Evolutionary conservation across 2,329 filamentous ascomycete species (phyloP).

Genomic region (Monosporascus sp.): DNA sequence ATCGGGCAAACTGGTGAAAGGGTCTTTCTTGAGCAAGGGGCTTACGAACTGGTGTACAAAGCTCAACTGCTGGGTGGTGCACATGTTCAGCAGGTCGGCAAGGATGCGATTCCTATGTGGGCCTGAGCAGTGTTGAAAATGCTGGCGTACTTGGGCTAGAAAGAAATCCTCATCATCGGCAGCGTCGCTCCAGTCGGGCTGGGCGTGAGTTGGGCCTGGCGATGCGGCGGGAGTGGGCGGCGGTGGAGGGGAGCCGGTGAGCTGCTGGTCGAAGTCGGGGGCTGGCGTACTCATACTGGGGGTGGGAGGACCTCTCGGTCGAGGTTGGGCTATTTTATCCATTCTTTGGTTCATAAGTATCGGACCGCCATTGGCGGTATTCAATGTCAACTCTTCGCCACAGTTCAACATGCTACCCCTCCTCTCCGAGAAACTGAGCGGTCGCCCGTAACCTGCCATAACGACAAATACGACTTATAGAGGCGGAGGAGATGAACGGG

Average conservation of each 20-base stretch:
- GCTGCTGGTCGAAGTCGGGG: slow-evolving; percentile 56
- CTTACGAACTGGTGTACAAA: slow-evolving; percentile 96
- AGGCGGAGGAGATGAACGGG: background rate
- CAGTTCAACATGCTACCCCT: slow-evolving; percentile 50
- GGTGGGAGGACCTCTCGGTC: slow-evolving; percentile 55
- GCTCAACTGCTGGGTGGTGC: slow-evolving; percentile 89
- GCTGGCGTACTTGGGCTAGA: slow-evolving; percentile 69
- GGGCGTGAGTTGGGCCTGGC: slow-evolving; percentile 54
- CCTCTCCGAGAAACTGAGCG: slow-evolving; percentile 56
- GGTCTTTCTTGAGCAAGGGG: slow-evolving; percentile 90
- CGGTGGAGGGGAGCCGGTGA: slow-evolving; percentile 57
- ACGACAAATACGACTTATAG: background rate
- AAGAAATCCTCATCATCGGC: slow-evolving; percentile 80
- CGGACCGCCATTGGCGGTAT: slow-evolving; percentile 34
- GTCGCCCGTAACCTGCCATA: slow-evolving; percentile 42
- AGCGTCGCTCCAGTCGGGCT: slow-evolving; percentile 69
- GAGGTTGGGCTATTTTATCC: slow-evolving; percentile 49
- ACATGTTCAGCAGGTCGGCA: slow-evolving; percentile 85
- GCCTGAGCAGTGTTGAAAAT: slow-evolving; percentile 73
- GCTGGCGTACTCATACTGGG: slow-evolving; percentile 62
- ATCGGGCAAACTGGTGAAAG: slow-evolving; percentile 85
- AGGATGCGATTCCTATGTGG: slow-evolving; percentile 75
- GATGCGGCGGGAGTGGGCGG: slow-evolving; percentile 62
- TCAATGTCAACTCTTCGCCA: slow-evolving; percentile 51
- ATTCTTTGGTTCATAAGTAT: slow-evolving; percentile 39